Percentiles rank a stretch among this genome's conserved stretches.
Evolutionary conservation across 768 basidiomycete genomes (phyloP).

Genomic region (Phlebiopsis flavidoalba): DNA sequence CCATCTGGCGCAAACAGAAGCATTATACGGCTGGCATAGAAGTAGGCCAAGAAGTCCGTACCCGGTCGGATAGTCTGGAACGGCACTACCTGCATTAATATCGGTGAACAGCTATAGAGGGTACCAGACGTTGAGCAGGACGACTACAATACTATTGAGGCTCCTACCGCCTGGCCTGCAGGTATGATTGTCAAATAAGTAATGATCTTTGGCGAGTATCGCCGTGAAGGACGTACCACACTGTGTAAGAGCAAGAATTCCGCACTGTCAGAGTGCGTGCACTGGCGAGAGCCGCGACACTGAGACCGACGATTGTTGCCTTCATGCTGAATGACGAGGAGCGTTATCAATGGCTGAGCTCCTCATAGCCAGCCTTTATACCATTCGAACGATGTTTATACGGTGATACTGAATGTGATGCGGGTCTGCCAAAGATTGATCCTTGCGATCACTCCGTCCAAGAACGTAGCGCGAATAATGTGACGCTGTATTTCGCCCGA

Average conservation of each 20-base stretch:
- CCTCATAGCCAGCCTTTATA: too few species aligned
- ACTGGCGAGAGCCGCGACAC: slow-evolving; percentile 19
- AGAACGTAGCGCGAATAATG: too few species aligned
- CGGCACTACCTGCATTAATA: slow-evolving; percentile 41
- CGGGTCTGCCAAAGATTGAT: too few species aligned
- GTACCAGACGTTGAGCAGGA: neutral
- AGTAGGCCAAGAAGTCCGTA: slow-evolving; percentile 17
- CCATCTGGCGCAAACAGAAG: slow-evolving; percentile 24
- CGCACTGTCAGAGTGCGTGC: slow-evolving; percentile 55
- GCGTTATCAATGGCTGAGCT: too few species aligned
- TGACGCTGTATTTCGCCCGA: too few species aligned
- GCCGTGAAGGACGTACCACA: slow-evolving; percentile 45
- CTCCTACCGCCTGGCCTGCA: slow-evolving; percentile 41
- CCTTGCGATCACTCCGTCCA: too few species aligned
- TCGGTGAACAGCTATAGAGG: slow-evolving; percentile 52
- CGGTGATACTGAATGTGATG: too few species aligned
- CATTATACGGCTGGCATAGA: neutral
- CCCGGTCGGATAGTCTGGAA: slow-evolving; percentile 43
- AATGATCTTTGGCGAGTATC: neutral
- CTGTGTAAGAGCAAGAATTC: slow-evolving; percentile 63
- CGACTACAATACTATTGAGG: neutral
- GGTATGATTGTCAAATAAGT: neutral
- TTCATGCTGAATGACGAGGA: too few species aligned
- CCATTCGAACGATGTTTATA: too few species aligned
- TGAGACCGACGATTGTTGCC: neutral